Base-by-base conservation (phyloP, 1,139 yeast species). In the Spathaspora sp. region DNA sequence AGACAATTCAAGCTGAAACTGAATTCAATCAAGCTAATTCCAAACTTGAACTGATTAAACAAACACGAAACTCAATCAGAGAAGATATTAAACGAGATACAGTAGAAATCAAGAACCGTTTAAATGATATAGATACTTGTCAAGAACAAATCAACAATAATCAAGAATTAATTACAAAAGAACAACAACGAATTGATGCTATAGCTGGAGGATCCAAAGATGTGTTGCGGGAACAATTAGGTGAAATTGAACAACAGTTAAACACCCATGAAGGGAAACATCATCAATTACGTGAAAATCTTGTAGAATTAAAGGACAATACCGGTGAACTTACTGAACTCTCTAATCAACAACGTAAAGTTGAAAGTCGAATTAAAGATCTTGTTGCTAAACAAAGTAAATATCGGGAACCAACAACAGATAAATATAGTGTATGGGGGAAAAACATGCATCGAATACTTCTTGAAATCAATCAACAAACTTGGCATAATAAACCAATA, bases 401-500 rank as follows among this genome's bases (percentile, higher is more conserved):
- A 41, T n/a, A 54, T 41, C 23, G 47, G 34, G 40, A 51, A 16
- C n/a, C 48, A 44, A 63, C 59, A 48, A 55, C 55, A 39, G 68
- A 70, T 47, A 59, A 60, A 42, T 72, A 58, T 47, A 60, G 68
- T 3, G 78, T 84, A 0, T 86, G 80, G 74, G 84, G 81, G 4
- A 48, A 53, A 1, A 64, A 65, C 13, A 74, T 82, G 64, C 66
- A 61, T 18, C 43, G 47, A 1, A 65, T 81, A 6, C 56, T 85
- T 8, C 52, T 56, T 1, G 78, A 68, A 1, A 78, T 88, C 10
- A 58, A 68, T 16, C 52, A 56, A 7, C 56, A 41, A 29, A 59
- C 45, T 68, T 87, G 78, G 74, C 72, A 69, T 17, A 53, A 60
- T 2, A 58, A 56, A 18, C 96, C 96, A 0, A 63, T 87, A n/a